Percentiles rank a stretch among this genome's conserved stretches.
These are phyloP conservation scores for Amanita thiersii DNA, from an alignment of 768 basidiomycete species.

Conservation along the genomic window DNA sequence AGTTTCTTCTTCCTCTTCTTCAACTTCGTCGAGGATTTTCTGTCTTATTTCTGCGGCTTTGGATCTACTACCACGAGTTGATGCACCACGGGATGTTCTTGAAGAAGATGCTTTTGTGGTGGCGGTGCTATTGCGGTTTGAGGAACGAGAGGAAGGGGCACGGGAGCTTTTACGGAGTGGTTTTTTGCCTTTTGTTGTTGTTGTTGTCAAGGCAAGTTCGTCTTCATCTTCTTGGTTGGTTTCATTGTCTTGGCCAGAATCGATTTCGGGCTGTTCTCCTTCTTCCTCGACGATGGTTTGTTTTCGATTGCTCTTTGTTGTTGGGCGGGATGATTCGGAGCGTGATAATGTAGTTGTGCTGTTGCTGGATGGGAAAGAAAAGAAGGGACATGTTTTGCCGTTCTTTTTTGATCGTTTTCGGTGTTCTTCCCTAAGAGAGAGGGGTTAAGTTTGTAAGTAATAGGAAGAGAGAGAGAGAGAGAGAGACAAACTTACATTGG, in stretches of 20 bases:
- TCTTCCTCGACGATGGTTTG: too few relatives aligned
- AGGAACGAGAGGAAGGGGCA: constrained; percentile 3
- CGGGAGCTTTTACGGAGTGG: constrained; percentile 1
- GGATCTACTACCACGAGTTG: neutral
- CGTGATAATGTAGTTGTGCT: constrained; percentile 9
- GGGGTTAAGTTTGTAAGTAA: neutral
- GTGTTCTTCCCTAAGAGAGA: constrained; percentile 57
- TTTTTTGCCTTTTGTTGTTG: neutral
- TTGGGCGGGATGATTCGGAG: neutral
- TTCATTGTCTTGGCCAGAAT: too few relatives aligned
- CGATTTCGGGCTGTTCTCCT: too few relatives aligned
- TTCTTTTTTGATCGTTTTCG: constrained; percentile 52
- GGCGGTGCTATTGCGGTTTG: constrained; percentile 7
- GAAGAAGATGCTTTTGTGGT: constrained; percentile 12
- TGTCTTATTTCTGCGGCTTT: neutral
- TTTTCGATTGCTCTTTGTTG: neutral
- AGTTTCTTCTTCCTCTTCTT: constrained; percentile 14
- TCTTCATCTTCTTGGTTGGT: neutral
- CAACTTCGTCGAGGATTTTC: constrained; percentile 15
- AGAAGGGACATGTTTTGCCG: constrained; percentile 32
- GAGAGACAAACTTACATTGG: constrained; percentile 77
- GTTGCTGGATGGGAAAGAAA: constrained; percentile 18
- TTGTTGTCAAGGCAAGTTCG: neutral
- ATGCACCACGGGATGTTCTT: neutral
- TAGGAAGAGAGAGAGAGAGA: too few relatives aligned